Conservation (phyloP, 225 moss, liverwort and hornwort species). For the Pseudoscleropodium purum region DNA sequence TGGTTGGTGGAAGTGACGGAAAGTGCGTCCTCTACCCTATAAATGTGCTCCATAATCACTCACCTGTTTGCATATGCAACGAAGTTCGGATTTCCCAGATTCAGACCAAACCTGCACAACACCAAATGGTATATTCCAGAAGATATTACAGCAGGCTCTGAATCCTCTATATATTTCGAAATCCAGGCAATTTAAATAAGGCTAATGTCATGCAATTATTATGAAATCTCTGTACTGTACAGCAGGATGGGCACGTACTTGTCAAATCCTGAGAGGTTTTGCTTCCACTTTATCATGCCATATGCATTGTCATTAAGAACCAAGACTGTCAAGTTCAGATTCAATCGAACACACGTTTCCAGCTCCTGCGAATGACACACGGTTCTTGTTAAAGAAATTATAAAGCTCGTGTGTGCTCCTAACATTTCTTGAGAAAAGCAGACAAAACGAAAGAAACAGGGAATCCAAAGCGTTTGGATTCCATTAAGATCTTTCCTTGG, state of each 20-base stretch:
- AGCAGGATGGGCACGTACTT: slow-evolving; percentile 13
- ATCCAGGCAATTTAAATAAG: background rate
- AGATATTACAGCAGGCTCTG: background rate
- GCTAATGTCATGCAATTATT: background rate
- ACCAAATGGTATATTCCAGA: background rate
- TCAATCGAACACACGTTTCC: slow-evolving; percentile 81
- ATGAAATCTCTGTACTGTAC: background rate
- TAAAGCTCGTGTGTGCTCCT: background rate
- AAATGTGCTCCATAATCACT: background rate
- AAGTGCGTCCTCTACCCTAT: background rate
- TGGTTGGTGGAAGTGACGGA: background rate
- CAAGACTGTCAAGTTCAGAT: slow-evolving; percentile 71
- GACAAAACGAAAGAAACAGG: background rate
- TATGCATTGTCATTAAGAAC: slow-evolving; percentile 84
- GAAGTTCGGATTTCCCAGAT: slow-evolving; percentile 81
- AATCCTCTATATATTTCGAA: background rate
- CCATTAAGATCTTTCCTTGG: background rate
- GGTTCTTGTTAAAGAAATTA: background rate
- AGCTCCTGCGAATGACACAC: slow-evolving; percentile 46
- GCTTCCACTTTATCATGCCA: slow-evolving; percentile 99
- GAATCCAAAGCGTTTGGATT: background rate
- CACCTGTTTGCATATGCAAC: slow-evolving; percentile 85
- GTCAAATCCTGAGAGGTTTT: slow-evolving; percentile 49
- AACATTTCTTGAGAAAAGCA: background rate
- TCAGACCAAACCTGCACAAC: slow-evolving; percentile 73